phyloP scores from a whole-genome alignment of 2,329 filamentous ascomycete species.

The Cladosporium halotolerans region DNA sequence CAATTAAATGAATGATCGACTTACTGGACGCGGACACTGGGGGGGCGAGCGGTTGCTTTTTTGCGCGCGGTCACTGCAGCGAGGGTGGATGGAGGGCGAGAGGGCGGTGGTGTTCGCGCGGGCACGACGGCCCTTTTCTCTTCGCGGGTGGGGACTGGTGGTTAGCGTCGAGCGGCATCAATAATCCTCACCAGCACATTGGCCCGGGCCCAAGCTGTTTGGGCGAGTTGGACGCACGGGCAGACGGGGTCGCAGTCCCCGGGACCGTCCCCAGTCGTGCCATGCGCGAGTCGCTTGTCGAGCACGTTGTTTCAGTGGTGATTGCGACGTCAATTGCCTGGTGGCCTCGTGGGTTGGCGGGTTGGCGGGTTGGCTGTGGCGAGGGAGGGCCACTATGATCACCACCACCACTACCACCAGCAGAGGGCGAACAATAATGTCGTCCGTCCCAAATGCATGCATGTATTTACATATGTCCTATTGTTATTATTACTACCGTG shows the following conservation, averaged over 20 bases:
- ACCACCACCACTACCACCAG: too few species aligned
- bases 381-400: too few species aligned
- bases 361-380: too few species aligned
- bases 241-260: background rate
- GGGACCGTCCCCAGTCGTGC: conserved; percentile 11
- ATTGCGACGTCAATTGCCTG: too few species aligned
- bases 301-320: conserved; percentile 1
- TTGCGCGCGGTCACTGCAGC: conserved; percentile 6
- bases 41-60: background rate
- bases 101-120: conserved; percentile 1
- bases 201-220: conserved; percentile 7
- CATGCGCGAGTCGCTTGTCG: conserved; percentile 1
- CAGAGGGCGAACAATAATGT: too few species aligned
- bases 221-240: conserved; percentile 1
- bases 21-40: background rate
- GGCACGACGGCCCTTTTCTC: conserved; percentile 11
- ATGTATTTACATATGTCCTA: too few species aligned
- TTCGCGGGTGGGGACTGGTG: conserved; percentile 6
- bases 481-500: too few species aligned
- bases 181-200: conserved; percentile 12
- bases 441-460: too few species aligned
- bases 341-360: too few species aligned
- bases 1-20: background rate
- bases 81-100: conserved; percentile 1
- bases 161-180: conserved; percentile 11